Evolutionary conservation across 306 rosid species (phyloP).

Genomic region (Prunus mume): DNA sequence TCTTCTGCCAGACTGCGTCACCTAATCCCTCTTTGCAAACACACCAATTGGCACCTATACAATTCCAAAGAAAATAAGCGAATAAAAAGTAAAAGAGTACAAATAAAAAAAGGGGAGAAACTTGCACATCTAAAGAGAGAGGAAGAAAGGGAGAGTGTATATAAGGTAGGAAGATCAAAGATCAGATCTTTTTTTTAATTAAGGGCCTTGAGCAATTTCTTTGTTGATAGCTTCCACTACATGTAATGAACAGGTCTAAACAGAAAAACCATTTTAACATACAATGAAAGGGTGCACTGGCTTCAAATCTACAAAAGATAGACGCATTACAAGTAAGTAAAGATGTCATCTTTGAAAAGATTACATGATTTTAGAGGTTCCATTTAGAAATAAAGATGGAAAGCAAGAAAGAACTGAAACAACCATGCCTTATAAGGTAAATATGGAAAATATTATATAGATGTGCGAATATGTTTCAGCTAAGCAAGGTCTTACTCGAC

Average conservation of each 20-base stretch:
- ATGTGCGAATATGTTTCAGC: background rate
- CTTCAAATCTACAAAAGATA: slow-evolving; percentile 1
- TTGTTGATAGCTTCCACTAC: too few relatives aligned
- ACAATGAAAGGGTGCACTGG: background rate
- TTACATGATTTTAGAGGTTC: background rate
- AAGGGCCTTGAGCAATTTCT: background rate
- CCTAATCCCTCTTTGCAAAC: slow-evolving; percentile 65
- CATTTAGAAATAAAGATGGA: background rate
- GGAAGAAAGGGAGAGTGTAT: background rate
- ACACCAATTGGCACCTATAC: slow-evolving; percentile 69
- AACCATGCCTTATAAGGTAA: background rate
- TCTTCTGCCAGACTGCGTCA: slow-evolving; percentile 53
- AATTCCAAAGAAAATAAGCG: background rate
- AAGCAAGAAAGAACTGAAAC: background rate
- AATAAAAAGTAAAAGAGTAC: slow-evolving; percentile 1
- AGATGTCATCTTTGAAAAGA: background rate
- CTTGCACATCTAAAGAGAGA: background rate
- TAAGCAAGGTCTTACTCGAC: slow-evolving; percentile 51
- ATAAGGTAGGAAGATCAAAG: background rate
- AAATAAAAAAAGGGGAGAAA: background rate
- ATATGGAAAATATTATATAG: background rate
- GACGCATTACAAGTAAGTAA: background rate
- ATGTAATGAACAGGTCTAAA: background rate
- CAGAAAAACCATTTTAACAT: background rate
- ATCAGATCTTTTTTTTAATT: background rate